Evolutionary conservation across 2,329 filamentous ascomycete genomes (phyloP), one percentile per base, ranked within the genome.

Genomic region (Hymenoscyphus repandus): DNA sequence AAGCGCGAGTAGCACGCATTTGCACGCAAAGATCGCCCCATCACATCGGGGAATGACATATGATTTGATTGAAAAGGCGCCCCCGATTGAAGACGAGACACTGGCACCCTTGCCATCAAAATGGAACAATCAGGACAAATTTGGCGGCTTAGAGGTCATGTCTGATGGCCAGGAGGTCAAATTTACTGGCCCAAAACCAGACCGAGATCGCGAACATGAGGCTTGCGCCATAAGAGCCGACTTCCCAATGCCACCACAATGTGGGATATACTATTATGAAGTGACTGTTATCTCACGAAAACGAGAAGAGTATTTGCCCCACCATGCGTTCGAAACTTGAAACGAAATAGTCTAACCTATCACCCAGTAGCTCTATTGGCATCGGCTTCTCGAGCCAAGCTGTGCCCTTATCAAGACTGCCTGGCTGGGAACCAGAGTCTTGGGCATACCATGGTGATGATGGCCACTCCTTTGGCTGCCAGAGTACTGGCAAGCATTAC

Each of bases 181-280:
- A 61, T 80, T 78, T 60, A 69, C 69, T 1, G 73, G 74, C 0
- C 62, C 69, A 1, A 77, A 76, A 61, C 70, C 67, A 20, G 64
- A 72, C 32, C 54, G 59, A 39, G 77, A 81, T 45, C 73, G 75
- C 45, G 80, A 84, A 6, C 74, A 87, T 63, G 93, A 97, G 66
- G 88, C 90, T 15, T 90, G 83, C 33, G 82, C 88, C 11, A 83
- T 96, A 51, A 83, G 93, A 50, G 82, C 91, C 27, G 87, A 99
- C 67, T 77, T 90, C 66, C 80, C 84, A 44, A 96, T 97, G 82
- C 90, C 93, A 3, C 77, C 83, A 33, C 86, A 95, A 64, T 93
- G 88, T 59, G 93, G 93, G 1, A 85, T 99, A 53, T 99, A 96
- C 69, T 99, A 99, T 68, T 99, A 83, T 64, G 93, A 99, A 66